These are phyloP conservation scores for Ensete ventricosum DNA, from an alignment of 176 grass and related monocot genomes.

Conservation along the genomic window DNA sequence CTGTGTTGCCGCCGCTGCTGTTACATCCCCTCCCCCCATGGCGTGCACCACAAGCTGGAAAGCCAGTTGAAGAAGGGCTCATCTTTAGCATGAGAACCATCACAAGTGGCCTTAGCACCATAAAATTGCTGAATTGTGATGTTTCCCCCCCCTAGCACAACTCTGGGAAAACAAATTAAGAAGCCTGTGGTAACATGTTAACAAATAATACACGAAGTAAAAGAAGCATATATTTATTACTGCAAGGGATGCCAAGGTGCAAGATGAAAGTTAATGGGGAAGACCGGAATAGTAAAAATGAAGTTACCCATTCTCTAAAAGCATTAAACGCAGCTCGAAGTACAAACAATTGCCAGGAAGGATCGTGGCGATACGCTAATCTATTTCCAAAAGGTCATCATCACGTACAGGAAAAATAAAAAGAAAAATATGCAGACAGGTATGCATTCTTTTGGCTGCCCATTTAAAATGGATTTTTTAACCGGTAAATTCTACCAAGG, in stretches of 20 bases:
- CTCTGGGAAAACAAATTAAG: not conserved
- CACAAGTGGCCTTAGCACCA: not conserved
- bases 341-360: not conserved
- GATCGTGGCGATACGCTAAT: no score
- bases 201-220: no score
- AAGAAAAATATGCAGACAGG: not conserved
- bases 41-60: not conserved
- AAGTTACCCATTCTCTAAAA: not conserved
- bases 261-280: not conserved
- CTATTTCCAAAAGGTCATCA: not conserved
- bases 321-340: not conserved
- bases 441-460: no score
- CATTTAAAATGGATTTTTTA: not conserved
- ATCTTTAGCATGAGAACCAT: not conserved
- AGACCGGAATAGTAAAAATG: not conserved
- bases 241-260: not conserved
- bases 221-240: no score
- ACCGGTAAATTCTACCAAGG: not conserved
- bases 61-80: not conserved
- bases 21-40: not conserved
- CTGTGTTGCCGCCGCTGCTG: not conserved
- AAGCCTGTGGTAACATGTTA: not conserved
- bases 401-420: not conserved
- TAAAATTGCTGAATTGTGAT: not conserved
- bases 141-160: not conserved